A percentile compares a stretch with the other conserved stretches of the same genome.
phyloP scores from a whole-genome alignment of 306 rosid genomes.

The Quercus aquifolioides region DNA sequence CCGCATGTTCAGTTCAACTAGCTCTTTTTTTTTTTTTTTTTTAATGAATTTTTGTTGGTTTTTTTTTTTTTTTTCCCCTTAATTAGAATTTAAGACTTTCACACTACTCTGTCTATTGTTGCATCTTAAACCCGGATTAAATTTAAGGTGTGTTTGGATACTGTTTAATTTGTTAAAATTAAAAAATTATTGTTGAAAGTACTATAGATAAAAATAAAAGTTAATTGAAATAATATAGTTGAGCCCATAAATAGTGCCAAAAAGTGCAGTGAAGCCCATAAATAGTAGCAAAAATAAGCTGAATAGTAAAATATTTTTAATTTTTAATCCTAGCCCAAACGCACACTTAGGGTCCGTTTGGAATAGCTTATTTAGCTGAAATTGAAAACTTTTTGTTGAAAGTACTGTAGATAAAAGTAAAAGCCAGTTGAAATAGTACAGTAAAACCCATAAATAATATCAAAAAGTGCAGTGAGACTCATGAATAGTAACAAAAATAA shows the following conservation, averaged over 20 bases:
- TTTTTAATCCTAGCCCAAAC: no score
- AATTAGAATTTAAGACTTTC: neutral
- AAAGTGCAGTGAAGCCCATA: rapidly evolving
- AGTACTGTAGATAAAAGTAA: rapidly evolving
- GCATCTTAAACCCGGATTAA: no score
- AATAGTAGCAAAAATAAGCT: no score
- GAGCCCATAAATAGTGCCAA: rapidly evolving
- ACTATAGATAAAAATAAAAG: rapidly evolving
- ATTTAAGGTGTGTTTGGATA: no score
- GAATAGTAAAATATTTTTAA: no score
- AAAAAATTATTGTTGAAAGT: rapidly evolving
- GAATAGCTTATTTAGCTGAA: rapidly evolving
- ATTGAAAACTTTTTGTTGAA: rapidly evolving
- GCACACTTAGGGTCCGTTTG: no score
- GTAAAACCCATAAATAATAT: rapidly evolving
- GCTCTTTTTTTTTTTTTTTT: neutral
- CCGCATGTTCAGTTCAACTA: neutral
- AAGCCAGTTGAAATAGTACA: no score
- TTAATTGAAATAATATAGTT: no score
- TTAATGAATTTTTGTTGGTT: no score
- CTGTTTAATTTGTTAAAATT: rapidly evolving
- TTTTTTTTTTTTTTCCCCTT: neutral
- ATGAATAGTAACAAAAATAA: no score
- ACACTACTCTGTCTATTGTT: no score
- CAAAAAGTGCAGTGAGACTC: rapidly evolving